These are phyloP conservation scores for Aspergillus novoparasiticus DNA, from an alignment of 2,329 filamentous ascomycete genomes.

Conservation along the genomic window DNA sequence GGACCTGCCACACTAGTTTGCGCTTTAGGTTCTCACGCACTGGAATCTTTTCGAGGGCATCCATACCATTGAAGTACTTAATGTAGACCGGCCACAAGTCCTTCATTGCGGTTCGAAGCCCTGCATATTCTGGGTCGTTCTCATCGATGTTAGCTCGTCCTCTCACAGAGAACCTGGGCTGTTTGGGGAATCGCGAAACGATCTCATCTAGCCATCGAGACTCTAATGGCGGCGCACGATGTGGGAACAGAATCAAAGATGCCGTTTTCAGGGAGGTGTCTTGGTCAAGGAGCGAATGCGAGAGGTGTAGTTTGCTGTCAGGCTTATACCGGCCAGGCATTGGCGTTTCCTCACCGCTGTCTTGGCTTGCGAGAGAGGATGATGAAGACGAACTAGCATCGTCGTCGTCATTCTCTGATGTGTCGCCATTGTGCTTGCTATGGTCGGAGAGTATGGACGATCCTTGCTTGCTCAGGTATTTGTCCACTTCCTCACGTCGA, in stretches of 20 bases:
- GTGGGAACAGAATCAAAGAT: constrained; percentile 75
- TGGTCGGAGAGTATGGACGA: constrained; percentile 25
- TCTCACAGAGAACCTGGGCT: constrained; percentile 13
- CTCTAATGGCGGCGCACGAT: constrained; percentile 76
- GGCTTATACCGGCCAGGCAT: constrained; percentile 33
- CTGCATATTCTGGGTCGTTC: constrained; percentile 28
- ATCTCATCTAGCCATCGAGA: constrained; percentile 66
- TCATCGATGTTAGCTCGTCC: constrained; percentile 13
- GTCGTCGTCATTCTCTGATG: constrained; percentile 17
- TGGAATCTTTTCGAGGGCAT: constrained; percentile 82
- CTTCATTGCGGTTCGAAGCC: constrained; percentile 46
- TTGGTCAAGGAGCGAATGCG: constrained; percentile 38
- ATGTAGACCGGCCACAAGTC: constrained; percentile 73
- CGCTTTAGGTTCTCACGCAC: constrained; percentile 84
- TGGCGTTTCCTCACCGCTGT: constrained; percentile 41
- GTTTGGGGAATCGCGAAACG: constrained; percentile 40
- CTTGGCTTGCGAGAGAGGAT: constrained; percentile 41
- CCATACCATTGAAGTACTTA: constrained; percentile 85
- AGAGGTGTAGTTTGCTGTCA: constrained; percentile 30
- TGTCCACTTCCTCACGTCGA: constrained; percentile 63
- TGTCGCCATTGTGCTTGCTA: not conserved
- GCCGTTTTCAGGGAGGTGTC: constrained; percentile 48
- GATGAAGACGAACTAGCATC: constrained; percentile 41
- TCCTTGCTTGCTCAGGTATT: constrained; percentile 35
- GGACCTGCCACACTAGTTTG: constrained; percentile 61